Evolutionary conservation across 225 moss, liverwort and hornwort species (phyloP).

Genomic region (Neckera pumila): DNA sequence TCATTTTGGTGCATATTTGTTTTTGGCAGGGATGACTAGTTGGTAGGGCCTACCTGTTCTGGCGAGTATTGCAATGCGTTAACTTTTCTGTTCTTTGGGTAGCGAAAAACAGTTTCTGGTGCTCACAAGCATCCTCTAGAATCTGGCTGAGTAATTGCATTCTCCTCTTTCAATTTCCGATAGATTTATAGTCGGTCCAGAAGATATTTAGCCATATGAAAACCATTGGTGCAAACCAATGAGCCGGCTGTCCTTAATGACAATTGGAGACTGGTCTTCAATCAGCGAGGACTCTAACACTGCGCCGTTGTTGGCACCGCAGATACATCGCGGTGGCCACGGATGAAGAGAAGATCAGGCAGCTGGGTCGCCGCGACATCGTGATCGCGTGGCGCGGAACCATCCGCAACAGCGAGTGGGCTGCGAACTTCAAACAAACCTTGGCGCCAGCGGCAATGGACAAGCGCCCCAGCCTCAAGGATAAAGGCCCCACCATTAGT

Average conservation of each 20-base stretch:
- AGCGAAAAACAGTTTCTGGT: not conserved
- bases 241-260: not conserved
- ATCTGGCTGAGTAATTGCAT: too few relatives aligned
- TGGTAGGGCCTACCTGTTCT: not conserved
- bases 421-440: slow-evolving; percentile 1
- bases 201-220: not conserved
- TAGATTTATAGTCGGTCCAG: too few relatives aligned
- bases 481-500: not conserved
- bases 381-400: slow-evolving; percentile 63
- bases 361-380: slow-evolving; percentile 59
- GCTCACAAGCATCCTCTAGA: not conserved
- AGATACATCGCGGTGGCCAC: slow-evolving; percentile 53
- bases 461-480: not conserved
- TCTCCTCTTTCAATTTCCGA: not conserved
- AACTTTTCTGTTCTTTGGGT: not conserved
- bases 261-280: not conserved
- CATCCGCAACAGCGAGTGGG: slow-evolving; percentile 48
- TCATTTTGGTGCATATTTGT: not conserved
- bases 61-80: not conserved
- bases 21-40: not conserved
- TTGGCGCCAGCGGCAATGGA: not conserved
- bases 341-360: slow-evolving; percentile 22
- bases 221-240: not conserved
- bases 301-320: not conserved
- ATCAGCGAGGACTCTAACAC: not conserved